phyloP scores from a whole-genome alignment of 2,329 filamentous ascomycete genomes.

The Pseudocercospora ulei region DNA sequence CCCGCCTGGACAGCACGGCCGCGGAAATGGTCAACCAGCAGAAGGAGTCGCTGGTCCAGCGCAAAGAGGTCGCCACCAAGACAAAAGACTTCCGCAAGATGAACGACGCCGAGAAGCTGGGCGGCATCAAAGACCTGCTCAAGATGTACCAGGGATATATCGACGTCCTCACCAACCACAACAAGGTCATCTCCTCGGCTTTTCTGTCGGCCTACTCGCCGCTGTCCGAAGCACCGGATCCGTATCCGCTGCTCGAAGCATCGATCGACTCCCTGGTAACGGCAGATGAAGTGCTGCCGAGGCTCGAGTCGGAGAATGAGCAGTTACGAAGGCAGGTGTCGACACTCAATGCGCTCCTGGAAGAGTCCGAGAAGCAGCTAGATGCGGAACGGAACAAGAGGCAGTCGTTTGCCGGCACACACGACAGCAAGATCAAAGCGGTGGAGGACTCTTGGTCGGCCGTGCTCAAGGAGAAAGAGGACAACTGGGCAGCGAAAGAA shows the following conservation, averaged over 20 bases:
- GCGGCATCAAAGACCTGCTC: conserved; percentile 77
- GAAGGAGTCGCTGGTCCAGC: conserved; percentile 85
- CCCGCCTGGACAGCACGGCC: conserved; percentile 82
- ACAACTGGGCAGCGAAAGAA: conserved; percentile 94
- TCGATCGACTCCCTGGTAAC: conserved; percentile 89
- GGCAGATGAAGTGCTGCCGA: conserved; percentile 84
- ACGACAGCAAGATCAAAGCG: conserved; percentile 75
- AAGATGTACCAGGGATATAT: conserved; percentile 94
- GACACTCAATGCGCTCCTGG: conserved; percentile 67
- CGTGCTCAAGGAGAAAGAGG: conserved; percentile 82
- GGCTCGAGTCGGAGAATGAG: conserved; percentile 77
- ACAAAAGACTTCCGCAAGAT: conserved; percentile 96
- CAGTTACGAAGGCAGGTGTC: conserved; percentile 71
- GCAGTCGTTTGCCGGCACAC: conserved; percentile 63
- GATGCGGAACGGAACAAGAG: conserved; percentile 65
- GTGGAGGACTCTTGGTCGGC: conserved; percentile 83
- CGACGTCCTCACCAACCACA: conserved; percentile 89
- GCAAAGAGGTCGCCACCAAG: conserved; percentile 96
- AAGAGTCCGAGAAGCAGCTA: conserved; percentile 70
- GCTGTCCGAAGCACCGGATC: conserved; percentile 89
- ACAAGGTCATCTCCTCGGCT: conserved; percentile 83
- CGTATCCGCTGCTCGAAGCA: conserved; percentile 89
- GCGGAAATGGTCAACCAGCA: conserved; percentile 91
- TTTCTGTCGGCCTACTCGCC: conserved; percentile 90
- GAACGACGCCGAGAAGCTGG: conserved; percentile 75